These are phyloP conservation scores for Solanum chaucha DNA, from an alignment of 257 asterid species.

Conservation along the genomic window DNA sequence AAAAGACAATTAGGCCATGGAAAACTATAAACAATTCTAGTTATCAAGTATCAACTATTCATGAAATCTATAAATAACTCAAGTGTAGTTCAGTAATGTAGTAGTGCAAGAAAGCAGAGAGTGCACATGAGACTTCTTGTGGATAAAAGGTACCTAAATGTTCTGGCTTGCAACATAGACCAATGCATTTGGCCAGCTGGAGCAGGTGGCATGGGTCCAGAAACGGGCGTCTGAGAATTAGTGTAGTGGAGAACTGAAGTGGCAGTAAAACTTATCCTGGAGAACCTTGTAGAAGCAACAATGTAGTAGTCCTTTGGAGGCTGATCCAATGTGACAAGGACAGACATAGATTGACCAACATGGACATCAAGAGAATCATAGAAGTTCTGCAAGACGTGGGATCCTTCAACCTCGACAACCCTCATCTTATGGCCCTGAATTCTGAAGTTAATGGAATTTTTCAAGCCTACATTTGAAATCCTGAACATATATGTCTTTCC, in stretches of 20 bases:
- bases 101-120: not conserved
- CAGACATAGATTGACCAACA: conserved; percentile 68
- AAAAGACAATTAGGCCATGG: not conserved
- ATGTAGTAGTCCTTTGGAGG: conserved; percentile 67
- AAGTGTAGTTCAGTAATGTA: not conserved
- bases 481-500: conserved; percentile 90
- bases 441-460: conserved; percentile 70
- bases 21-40: not conserved
- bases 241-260: conserved; percentile 60
- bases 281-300: conserved; percentile 81
- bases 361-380: conserved; percentile 78
- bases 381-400: conserved; percentile 67
- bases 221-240: conserved; percentile 45
- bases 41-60: not conserved
- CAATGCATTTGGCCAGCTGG: conserved; percentile 38
- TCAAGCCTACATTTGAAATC: conserved; percentile 71
- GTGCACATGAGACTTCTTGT: not conserved
- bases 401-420: conserved; percentile 92
- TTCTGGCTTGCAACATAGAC: conserved; percentile 87
- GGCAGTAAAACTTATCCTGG: conserved; percentile 28
- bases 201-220: conserved; percentile 65
- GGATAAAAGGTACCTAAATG: conserved; percentile 42
- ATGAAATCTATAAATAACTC: not conserved
- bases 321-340: conserved; percentile 76
- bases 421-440: conserved; percentile 78